Evolutionary conservation across 2,329 filamentous ascomycete species (phyloP), one percentile per base, ranked within the genome.

Genomic region (Pseudogymnoascus sp.): DNA sequence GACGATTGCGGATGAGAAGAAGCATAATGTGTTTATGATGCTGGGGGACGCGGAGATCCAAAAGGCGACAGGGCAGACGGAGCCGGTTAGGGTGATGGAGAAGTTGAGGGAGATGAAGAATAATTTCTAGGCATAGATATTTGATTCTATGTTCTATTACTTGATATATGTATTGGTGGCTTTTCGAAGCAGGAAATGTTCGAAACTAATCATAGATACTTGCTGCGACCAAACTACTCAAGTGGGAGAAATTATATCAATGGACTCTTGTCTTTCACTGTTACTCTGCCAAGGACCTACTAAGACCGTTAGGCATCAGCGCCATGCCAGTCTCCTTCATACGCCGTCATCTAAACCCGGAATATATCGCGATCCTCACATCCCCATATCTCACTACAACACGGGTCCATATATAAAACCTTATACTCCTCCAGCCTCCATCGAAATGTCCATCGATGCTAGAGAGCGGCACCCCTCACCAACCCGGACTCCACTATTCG

Each of bases 11-110:
- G 92, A 99, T 71, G 94, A 99, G 77, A 97, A 97, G 89, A 78
- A 89, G 76, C 92, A 97, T 74, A 99, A 99, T 70, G 90, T 96
- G 1, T 99, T 99, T 71, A 97, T 99, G 94, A 84, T 89, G 67
- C 81, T 95, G 36, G 80, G 92, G 83, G 92, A 97, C 68, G 89
- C 91, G 0, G 84, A 83, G 64, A 87, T 99, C 60, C 90, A 95
- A 71, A 89, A 91, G 75, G 87, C 83, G 9, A 94, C 91, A 0
- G 91, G 91, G 41, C 85, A 91, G 77, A 90, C 84, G 0, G 84
- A 92, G 40, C 87, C 92, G 0, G 80, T 93, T 1, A 85, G 89
- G 58, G 92, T 97, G 13, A 96, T 99, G 89, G 82, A 81, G 33
- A 87, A 87, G 69, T 77, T 97, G 69, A 82, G 94, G 61, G 90